These are phyloP conservation scores for Carpinus fangiana DNA, from an alignment of 306 rosid species.

Conservation along the genomic window DNA sequence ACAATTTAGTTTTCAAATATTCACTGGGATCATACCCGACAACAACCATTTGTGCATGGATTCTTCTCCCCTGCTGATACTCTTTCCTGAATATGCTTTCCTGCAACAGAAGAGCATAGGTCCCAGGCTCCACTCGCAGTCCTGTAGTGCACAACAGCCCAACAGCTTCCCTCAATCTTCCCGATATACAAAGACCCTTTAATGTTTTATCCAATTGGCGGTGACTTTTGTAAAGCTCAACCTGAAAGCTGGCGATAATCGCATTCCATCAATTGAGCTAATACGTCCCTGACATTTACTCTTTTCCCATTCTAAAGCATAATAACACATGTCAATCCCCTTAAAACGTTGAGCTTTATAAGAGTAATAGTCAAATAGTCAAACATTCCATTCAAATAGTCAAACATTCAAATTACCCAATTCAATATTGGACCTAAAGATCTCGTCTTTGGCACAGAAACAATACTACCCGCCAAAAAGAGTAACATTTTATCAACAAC, in stretches of 20 bases:
- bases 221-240: slow-evolving; percentile 34
- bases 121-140: slow-evolving; percentile 35
- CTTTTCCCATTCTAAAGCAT: slow-evolving; percentile 21
- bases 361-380: too few species aligned
- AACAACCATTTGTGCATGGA: slow-evolving; percentile 60
- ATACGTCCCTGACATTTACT: slow-evolving; percentile 20
- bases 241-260: slow-evolving; percentile 75
- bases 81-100: slow-evolving; percentile 72
- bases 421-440: not conserved
- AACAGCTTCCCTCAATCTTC: slow-evolving; percentile 59
- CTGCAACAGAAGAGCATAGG: slow-evolving; percentile 74
- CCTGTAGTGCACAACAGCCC: slow-evolving; percentile 53
- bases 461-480: not conserved
- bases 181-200: slow-evolving; percentile 55
- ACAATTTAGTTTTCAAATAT: slow-evolving; percentile 59
- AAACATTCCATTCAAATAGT: slow-evolving; percentile 3
- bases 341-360: slow-evolving; percentile 4
- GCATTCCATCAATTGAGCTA: slow-evolving; percentile 29
- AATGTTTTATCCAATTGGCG: slow-evolving; percentile 48
- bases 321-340: not conserved
- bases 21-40: slow-evolving; percentile 57
- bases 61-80: slow-evolving; percentile 53
- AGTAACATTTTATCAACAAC: not conserved
- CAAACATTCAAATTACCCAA: not conserved
- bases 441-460: not conserved